Base-by-base conservation (phyloP, 306 rosid species). In the Citrullus colocynthis region DNA sequence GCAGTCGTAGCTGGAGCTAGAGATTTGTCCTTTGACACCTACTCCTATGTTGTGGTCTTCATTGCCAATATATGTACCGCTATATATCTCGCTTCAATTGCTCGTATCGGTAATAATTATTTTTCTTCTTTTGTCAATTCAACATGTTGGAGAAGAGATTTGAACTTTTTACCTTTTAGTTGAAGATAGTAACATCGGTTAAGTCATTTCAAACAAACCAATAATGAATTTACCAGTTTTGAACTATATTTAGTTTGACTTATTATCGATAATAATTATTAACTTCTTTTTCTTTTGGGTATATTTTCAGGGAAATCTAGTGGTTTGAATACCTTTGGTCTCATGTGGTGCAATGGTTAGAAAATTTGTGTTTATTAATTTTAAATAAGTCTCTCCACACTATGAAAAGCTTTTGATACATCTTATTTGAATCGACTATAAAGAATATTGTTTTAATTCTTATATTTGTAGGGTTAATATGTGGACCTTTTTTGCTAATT, bases 1-100 rank as follows among this genome's bases (percentile, higher is more conserved):
- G 97, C 99, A 20, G 81, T 95, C 80, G 79, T 92, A 85, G 97
- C 99, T 15, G 99, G 99, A 88, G 90, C 93, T 41, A 90, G 97
- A 81, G 97, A 92, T 86, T 76, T 95, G 30, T 92, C 97, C 59
- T 95, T 95, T 86, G 97, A 95, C 81, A 85, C 88, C 81, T 83
- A 92, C 86, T 91, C 97, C 78, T 92, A 95, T 86, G 82, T 82
- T 20, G 24, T 92, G 79, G 99, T 95, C 83, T 90, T 92, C 87
- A 13, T 95, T 86, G 83, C 99, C 77, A 92, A 95, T 86, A 84
- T 92, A 52, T 81, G 89, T 76, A 92, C 99, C 49, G 97, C 99
- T 75, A 82, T 91, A 87, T 96, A 91, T 88, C 97, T 96, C 15
- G 98, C 99, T 83, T 88, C 93, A 54, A 96, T 96, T 32, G 88